Evolutionary conservation across 2,329 filamentous ascomycete genomes (phyloP).

Genomic region (Torrubiella hemipterigena): DNA sequence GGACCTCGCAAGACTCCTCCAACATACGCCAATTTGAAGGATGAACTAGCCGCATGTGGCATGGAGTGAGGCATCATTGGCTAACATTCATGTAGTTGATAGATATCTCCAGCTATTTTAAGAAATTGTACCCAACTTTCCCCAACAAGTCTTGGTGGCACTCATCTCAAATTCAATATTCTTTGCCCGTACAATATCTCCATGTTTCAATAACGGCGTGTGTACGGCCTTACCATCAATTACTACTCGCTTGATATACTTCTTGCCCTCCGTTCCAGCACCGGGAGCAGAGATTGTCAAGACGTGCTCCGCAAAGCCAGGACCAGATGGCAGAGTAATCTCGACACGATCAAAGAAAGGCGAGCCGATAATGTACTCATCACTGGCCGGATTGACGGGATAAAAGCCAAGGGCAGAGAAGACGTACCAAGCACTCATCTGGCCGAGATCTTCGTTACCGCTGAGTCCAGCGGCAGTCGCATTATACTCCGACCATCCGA

Average conservation of each 20-base stretch:
- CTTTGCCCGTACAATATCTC: slow-evolving; percentile 24
- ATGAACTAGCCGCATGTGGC: no score
- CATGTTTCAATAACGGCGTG: slow-evolving; percentile 24
- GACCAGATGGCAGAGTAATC: slow-evolving; percentile 21
- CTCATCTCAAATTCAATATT: slow-evolving; percentile 33
- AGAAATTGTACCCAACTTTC: slow-evolving; percentile 6
- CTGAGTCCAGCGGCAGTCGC: slow-evolving; percentile 30
- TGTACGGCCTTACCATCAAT: slow-evolving; percentile 24
- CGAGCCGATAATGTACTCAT: slow-evolving; percentile 31
- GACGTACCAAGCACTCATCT: slow-evolving; percentile 38
- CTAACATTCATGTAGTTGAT: no score
- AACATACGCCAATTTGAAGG: no score
- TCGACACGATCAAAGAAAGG: slow-evolving; percentile 33
- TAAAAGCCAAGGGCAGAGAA: slow-evolving; percentile 35
- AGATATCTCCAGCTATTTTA: no score
- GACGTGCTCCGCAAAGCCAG: slow-evolving; percentile 8
- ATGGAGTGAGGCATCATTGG: no score
- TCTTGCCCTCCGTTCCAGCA: slow-evolving; percentile 19
- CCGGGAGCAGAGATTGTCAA: slow-evolving; percentile 28
- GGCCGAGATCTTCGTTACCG: slow-evolving; percentile 35
- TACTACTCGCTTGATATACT: slow-evolving; percentile 26
- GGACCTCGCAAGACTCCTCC: no score
- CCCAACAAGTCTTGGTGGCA: slow-evolving; percentile 17
- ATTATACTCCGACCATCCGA: slow-evolving; percentile 30
- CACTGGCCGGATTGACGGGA: slow-evolving; percentile 29